Evolutionary conservation across 1,284 basidiomycete species (phyloP).

Genomic region (Chiua sp.): DNA sequence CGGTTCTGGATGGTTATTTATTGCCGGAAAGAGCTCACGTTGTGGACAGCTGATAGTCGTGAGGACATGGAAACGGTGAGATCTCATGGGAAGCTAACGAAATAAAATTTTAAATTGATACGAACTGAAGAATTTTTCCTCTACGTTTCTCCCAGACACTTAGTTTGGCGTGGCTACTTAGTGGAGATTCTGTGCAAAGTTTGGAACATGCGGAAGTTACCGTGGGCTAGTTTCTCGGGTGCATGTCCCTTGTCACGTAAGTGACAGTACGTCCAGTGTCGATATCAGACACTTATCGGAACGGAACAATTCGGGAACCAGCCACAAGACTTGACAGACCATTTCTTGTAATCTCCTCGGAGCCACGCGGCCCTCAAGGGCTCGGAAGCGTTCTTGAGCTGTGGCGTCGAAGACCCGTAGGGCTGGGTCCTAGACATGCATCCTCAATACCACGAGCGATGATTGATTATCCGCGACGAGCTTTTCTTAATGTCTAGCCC

Average conservation of each 20-base stretch:
- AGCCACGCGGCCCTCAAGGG: too few species aligned
- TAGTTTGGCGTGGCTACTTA: background rate
- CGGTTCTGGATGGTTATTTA: background rate
- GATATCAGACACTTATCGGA: background rate
- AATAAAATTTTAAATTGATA: background rate
- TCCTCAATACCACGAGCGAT: background rate
- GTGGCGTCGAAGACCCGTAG: background rate
- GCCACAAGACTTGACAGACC: background rate
- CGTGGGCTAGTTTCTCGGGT: background rate
- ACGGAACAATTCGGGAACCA: background rate
- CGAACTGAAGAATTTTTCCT: background rate
- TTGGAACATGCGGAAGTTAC: background rate
- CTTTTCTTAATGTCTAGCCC: background rate
- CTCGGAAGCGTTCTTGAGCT: too few species aligned
- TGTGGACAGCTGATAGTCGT: background rate
- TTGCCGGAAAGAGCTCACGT: too few species aligned
- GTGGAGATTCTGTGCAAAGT: background rate
- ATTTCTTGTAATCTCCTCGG: background rate
- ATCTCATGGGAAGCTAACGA: conserved; percentile 9
- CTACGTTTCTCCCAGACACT: conserved; percentile 1
- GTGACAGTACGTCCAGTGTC: background rate
- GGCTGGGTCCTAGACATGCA: background rate
- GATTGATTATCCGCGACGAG: conserved; percentile 6
- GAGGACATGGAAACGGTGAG: conserved; percentile 7
- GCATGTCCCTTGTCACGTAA: background rate